Percentiles rank a stretch among this genome's conserved stretches.
These are phyloP conservation scores for Astrocystis sublimbata DNA, from an alignment of 495 filamentous ascomycete species.

Conservation along the genomic window DNA sequence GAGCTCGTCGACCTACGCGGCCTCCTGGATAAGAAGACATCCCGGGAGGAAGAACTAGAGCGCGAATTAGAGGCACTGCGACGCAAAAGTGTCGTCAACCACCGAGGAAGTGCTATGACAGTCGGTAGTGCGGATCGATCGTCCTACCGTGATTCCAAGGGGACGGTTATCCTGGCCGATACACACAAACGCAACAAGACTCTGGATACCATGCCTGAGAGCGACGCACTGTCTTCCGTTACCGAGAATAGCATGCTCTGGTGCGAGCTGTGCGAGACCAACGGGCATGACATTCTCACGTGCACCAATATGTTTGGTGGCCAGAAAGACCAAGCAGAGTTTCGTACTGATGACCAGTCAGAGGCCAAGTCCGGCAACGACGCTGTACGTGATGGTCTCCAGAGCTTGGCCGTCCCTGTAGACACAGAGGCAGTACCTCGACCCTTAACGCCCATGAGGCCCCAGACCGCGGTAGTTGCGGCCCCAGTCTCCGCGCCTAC, in stretches of 20 bases:
- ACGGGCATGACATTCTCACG: slow-evolving; percentile 90
- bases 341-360: slow-evolving; percentile 19
- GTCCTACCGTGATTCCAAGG: slow-evolving; percentile 59
- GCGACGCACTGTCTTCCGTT: slow-evolving; percentile 69
- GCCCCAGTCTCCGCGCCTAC: slow-evolving; percentile 21
- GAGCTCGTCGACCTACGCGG: slow-evolving; percentile 75
- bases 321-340: slow-evolving; percentile 38
- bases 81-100: slow-evolving; percentile 40
- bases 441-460: slow-evolving; percentile 53
- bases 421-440: slow-evolving; percentile 48
- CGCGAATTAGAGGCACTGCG: slow-evolving; percentile 74
- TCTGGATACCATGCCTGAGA: slow-evolving; percentile 66
- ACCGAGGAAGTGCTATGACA: slow-evolving; percentile 55
- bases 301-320: slow-evolving; percentile 86
- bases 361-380: slow-evolving; percentile 41
- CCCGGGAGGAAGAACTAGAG: slow-evolving; percentile 87
- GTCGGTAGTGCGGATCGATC: slow-evolving; percentile 52
- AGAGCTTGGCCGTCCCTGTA: slow-evolving; percentile 41
- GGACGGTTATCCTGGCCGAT: slow-evolving; percentile 53
- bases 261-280: slow-evolving; percentile 95
- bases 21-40: slow-evolving; percentile 66
- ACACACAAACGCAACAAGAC: slow-evolving; percentile 48
- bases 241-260: slow-evolving; percentile 74
- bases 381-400: slow-evolving; percentile 47
- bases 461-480: slow-evolving; percentile 25